Evolutionary conservation across 352 stramenopile genomes (phyloP).

Genomic region (Globisporangium barbulae): DNA sequence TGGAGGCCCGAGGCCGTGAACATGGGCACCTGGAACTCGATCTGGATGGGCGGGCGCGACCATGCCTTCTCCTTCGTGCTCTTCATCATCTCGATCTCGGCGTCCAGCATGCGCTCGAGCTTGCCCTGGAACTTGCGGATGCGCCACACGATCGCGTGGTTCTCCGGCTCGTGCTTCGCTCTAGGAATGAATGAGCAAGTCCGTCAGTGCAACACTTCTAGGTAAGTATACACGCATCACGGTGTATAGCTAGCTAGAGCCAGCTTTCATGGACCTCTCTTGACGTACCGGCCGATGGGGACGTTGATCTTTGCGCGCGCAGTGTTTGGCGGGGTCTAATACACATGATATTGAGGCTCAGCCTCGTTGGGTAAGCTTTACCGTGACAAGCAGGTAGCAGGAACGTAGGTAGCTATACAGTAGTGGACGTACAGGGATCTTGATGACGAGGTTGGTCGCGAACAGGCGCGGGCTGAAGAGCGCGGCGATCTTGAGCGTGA

Average conservation of each 20-base stretch:
- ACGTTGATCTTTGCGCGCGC: constrained; percentile 95
- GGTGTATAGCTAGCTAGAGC: background rate
- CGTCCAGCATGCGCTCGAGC: constrained; percentile 92
- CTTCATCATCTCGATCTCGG: constrained; percentile 96
- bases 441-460: constrained; percentile 96
- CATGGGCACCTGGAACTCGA: constrained; percentile 98
- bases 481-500: constrained; percentile 86
- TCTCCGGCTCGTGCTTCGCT: constrained; percentile 97
- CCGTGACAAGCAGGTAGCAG: too few species aligned
- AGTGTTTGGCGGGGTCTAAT: constrained; percentile 92
- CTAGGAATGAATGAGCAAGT: constrained; percentile 21
- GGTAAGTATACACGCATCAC: background rate
- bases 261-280: background rate
- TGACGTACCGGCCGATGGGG: constrained; percentile 75
- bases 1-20: constrained; percentile 97
- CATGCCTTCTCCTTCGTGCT: constrained; percentile 96
- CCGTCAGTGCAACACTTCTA: background rate
- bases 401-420: background rate
- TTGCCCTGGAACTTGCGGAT: constrained; percentile 97
- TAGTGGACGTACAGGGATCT: constrained; percentile 68
- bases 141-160: constrained; percentile 97
- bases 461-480: constrained; percentile 96
- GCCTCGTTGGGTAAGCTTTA: background rate
- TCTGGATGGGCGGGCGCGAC: constrained; percentile 95
- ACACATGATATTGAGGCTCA: background rate